Evolutionary conservation across 2,329 filamentous ascomycete genomes (phyloP).

Genomic region (Graphiopsis chlorocephala): DNA sequence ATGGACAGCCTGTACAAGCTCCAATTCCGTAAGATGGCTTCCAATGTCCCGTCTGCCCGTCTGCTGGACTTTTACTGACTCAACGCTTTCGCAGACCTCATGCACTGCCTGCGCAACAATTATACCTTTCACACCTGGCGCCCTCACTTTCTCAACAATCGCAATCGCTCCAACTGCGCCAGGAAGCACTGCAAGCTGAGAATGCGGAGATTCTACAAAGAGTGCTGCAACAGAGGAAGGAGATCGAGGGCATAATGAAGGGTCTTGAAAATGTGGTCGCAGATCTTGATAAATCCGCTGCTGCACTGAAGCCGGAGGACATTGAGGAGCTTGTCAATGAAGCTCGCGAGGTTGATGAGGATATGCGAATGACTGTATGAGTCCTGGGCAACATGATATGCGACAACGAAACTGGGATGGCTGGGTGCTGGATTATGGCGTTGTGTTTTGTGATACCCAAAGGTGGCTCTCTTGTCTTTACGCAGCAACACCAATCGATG

Average conservation of each 20-base stretch:
- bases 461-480: neutral
- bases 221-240: conserved; percentile 53
- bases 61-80: neutral
- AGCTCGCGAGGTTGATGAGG: conserved; percentile 31
- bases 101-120: conserved; percentile 54
- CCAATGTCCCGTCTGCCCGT: neutral
- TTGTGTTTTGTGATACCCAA: conserved; percentile 12
- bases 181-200: conserved; percentile 50
- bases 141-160: conserved; percentile 55
- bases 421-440: neutral
- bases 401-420: neutral
- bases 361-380: conserved; percentile 24
- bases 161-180: conserved; percentile 47
- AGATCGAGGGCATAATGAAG: conserved; percentile 56
- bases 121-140: conserved; percentile 58
- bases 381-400: neutral
- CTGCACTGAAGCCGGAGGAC: conserved; percentile 36
- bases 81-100: conserved; percentile 48
- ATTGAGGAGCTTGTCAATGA: conserved; percentile 30
- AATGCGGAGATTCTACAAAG: conserved; percentile 54
- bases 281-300: conserved; percentile 54
- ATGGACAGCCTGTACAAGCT: conserved; percentile 34
- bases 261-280: conserved; percentile 55
- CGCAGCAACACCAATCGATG: neutral
- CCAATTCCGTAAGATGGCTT: conserved; percentile 47